These are phyloP conservation scores for Nemophila menziesii DNA, from an alignment of 257 asterid species.

Conservation along the genomic window DNA sequence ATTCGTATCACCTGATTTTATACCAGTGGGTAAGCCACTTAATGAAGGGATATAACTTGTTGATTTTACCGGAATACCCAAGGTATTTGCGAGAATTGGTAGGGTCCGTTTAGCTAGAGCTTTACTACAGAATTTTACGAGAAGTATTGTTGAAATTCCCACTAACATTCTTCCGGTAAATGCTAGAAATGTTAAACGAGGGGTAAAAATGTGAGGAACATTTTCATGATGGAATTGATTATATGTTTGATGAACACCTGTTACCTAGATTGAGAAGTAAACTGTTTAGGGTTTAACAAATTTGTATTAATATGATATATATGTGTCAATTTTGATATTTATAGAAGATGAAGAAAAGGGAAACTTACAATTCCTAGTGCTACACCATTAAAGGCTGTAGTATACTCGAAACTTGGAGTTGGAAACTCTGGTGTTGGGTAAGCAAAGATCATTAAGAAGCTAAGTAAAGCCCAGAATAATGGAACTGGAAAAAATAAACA, in stretches of 20 bases:
- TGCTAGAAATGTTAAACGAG: slow-evolving; percentile 40
- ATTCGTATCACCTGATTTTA: slow-evolving; percentile 40
- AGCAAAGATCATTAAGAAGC: slow-evolving; percentile 88
- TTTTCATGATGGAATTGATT: slow-evolving; percentile 83
- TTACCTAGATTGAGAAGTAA: slow-evolving; percentile 31
- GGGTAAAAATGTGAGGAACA: slow-evolving; percentile 54
- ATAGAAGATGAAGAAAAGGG: slow-evolving; percentile 5
- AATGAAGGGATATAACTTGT: slow-evolving; percentile 65
- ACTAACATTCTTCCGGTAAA: slow-evolving; percentile 62
- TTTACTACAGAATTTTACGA: slow-evolving; percentile 85
- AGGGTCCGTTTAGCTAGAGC: slow-evolving; percentile 86
- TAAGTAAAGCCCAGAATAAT: slow-evolving; percentile 68
- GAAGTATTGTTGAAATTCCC: slow-evolving; percentile 79
- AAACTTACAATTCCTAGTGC: slow-evolving; percentile 81
- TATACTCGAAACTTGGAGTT: slow-evolving; percentile 91
- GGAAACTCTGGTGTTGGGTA: slow-evolving; percentile 90
- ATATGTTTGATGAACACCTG: slow-evolving; percentile 79
- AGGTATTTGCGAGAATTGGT: slow-evolving; percentile 66
- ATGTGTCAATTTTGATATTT: background rate
- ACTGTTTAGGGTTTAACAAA: background rate
- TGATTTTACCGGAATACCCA: slow-evolving; percentile 78
- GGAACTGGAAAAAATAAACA: slow-evolving; percentile 52
- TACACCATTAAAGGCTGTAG: slow-evolving; percentile 86
- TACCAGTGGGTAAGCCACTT: slow-evolving; percentile 24
- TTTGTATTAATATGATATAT: background rate